These are phyloP conservation scores for Rhizophora apiculata DNA, from an alignment of 345 rosid genomes.

Conservation along the genomic window DNA sequence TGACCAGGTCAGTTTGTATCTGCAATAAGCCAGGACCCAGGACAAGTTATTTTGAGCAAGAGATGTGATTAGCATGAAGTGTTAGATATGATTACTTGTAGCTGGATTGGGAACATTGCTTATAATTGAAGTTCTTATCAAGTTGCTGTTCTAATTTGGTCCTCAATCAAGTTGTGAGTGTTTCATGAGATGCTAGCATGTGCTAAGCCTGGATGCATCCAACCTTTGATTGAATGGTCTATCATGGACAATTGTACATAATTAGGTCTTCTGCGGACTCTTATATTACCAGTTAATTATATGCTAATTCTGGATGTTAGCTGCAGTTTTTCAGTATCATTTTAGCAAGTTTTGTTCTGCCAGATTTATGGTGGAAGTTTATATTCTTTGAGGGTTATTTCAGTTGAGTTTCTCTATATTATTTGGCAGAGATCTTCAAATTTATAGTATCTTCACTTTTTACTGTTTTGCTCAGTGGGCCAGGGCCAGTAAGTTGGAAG, in stretches of 20 bases:
- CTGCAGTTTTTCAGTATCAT: conserved; percentile 18
- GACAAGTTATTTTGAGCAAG: conserved; percentile 9
- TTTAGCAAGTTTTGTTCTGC: conserved; percentile 26
- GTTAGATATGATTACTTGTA: background rate
- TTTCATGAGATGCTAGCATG: conserved; percentile 6
- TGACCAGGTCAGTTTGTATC: conserved; percentile 25
- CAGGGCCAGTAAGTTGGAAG: conserved; percentile 18
- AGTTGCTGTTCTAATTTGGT: conserved; percentile 3
- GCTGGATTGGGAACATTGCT: conserved; percentile 3
- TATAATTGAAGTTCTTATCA: conserved; percentile 2
- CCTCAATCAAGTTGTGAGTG: conserved; percentile 7
- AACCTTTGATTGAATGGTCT: conserved; percentile 15
- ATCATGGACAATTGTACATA: conserved; percentile 27
- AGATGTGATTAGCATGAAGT: conserved; percentile 8
- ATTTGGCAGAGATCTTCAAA: conserved; percentile 13
- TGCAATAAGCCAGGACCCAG: conserved; percentile 21
- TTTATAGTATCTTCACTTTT: conserved; percentile 12
- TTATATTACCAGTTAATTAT: conserved; percentile 12
- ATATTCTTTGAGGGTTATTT: conserved; percentile 13
- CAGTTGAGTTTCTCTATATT: conserved; percentile 8
- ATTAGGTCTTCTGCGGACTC: conserved; percentile 16
- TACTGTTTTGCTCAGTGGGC: conserved; percentile 9
- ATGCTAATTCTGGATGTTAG: conserved; percentile 22
- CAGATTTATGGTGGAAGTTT: conserved; percentile 20
- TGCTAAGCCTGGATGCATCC: conserved; percentile 12